Conservation (phyloP, 805 yeast genomes). For the Starmerella apis region DNA sequence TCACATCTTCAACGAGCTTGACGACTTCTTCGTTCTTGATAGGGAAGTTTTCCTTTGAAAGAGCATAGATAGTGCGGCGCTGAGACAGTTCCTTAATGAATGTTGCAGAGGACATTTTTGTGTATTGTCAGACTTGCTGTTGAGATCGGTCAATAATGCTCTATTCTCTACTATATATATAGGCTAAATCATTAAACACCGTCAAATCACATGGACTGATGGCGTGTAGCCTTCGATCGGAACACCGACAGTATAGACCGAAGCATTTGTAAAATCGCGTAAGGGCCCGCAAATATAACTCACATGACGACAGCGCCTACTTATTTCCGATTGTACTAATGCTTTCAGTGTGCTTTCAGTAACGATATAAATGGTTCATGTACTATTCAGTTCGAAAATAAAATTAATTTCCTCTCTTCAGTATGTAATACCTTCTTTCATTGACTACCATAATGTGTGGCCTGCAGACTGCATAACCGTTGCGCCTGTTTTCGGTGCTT, state of each 20-base stretch:
- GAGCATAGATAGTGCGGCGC: slow-evolving; percentile 42
- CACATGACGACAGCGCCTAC: no score
- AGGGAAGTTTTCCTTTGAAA: slow-evolving; percentile 38
- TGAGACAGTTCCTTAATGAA: slow-evolving; percentile 26
- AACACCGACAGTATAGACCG: background rate
- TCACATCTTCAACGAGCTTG: slow-evolving; percentile 36
- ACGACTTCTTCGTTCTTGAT: slow-evolving; percentile 36
- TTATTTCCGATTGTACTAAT: no score
- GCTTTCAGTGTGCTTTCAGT: no score
- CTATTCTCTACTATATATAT: background rate
- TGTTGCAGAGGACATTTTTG: slow-evolving; percentile 9
- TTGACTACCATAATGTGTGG: no score
- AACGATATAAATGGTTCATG: no score
- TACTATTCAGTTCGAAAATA: no score
- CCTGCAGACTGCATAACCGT: no score
- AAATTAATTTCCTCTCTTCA: no score
- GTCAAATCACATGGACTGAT: background rate
- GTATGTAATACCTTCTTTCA: no score
- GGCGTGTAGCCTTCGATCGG: background rate
- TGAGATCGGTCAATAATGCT: background rate
- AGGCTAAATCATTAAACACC: background rate
- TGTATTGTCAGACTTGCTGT: background rate
- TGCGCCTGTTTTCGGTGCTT: no score
- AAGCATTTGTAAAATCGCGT: background rate
- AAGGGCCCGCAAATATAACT: no score